Evolutionary conservation across 768 basidiomycete species (phyloP).

Genomic region (Artomyces pyxidatus): DNA sequence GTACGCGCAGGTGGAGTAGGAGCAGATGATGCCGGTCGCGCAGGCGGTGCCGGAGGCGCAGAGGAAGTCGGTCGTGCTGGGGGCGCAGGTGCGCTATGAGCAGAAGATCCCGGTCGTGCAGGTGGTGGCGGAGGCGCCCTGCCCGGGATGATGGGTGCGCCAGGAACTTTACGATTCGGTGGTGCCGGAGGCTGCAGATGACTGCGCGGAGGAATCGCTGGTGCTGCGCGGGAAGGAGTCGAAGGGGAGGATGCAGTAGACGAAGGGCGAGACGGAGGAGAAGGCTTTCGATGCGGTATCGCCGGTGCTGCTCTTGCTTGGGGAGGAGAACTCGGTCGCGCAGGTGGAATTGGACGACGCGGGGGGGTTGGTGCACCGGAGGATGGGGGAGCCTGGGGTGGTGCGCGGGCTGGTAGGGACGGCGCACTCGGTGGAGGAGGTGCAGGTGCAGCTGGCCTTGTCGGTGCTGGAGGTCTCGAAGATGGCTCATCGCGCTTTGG

Average conservation of each 20-base stretch:
- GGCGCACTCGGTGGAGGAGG: conserved; percentile 21
- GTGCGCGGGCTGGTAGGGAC: not conserved
- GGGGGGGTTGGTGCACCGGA: not conserved
- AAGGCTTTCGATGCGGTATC: conserved; percentile 13
- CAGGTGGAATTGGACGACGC: conserved; percentile 7
- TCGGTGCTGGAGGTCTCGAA: conserved; percentile 24
- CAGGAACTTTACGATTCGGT: conserved; percentile 15
- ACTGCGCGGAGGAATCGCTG: conserved; percentile 17
- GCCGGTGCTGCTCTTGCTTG: conserved; percentile 16
- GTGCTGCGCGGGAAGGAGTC: conserved; percentile 20
- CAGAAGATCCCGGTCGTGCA: no score
- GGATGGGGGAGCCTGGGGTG: conserved; percentile 15
- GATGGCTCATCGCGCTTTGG: conserved; percentile 40
- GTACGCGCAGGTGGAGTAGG: conserved; percentile 5
- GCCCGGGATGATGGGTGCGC: conserved; percentile 25
- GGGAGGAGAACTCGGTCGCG: conserved; percentile 7
- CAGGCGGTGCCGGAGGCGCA: conserved; percentile 12
- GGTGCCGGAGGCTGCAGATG: conserved; percentile 13
- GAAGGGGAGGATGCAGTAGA: conserved; percentile 18
- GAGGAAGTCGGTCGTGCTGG: conserved; percentile 30
- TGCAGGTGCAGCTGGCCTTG: conserved; percentile 23
- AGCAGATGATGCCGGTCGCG: conserved; percentile 13
- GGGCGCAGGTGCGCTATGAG: no score
- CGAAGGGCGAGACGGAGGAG: conserved; percentile 20
- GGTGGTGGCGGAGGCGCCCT: conserved; percentile 27